Evolutionary conservation across 495 filamentous ascomycete genomes (phyloP).

Genomic region (Aspergillus bertholletiae): DNA sequence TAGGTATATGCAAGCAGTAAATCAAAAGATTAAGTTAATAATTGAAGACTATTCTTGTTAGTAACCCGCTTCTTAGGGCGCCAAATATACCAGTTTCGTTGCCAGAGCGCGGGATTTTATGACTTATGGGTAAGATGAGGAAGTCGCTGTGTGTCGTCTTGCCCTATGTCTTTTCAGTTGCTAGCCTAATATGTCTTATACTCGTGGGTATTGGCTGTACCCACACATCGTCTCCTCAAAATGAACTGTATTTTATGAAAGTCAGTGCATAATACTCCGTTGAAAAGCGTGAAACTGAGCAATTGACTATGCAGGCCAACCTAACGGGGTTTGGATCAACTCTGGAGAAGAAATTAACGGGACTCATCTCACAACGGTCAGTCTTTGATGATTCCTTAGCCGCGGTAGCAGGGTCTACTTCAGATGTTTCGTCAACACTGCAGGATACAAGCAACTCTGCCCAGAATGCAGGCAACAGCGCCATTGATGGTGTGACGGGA

Average conservation of each 20-base stretch:
- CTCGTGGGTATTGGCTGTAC: neutral
- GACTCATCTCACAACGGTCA: neutral
- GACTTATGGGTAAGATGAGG: neutral
- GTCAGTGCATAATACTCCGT: neutral
- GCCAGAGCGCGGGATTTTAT: neutral
- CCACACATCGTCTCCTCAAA: neutral
- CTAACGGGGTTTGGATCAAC: neutral
- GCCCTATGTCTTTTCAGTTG: neutral
- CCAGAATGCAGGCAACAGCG: neutral
- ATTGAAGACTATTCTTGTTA: neutral
- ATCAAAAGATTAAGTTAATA: neutral
- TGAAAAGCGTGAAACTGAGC: neutral
- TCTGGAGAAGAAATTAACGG: neutral
- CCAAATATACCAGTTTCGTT: neutral
- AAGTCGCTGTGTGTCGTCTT: neutral
- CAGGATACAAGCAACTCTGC: neutral
- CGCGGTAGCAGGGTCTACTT: neutral
- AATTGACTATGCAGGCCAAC: neutral
- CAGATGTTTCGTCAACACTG: neutral
- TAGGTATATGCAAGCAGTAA: neutral
- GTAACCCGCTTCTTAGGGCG: neutral
- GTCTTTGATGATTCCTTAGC: neutral
- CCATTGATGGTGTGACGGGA: neutral
- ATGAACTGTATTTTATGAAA: conserved; percentile 2
- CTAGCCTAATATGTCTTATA: neutral